Base-by-base conservation (phyloP, 345 rosid genomes). In the Camelina hispida region DNA sequence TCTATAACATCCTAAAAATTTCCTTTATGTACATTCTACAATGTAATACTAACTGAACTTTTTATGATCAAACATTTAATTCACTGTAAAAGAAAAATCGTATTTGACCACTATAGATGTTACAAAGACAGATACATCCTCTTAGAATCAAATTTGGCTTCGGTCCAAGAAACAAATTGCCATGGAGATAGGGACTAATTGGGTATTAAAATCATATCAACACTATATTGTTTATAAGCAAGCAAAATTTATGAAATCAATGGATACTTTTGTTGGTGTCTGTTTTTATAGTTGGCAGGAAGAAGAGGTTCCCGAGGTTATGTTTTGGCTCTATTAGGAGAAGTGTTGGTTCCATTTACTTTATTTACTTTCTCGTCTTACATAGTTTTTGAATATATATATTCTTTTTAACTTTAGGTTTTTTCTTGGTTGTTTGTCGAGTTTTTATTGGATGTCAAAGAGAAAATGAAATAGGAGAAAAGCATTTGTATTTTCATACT, bases 231-330 rank as follows among this genome's bases (percentile, higher is more conserved):
- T 43, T 61, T 76, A 7, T 69, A 43, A 55, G 71, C 74, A 43
- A 38, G 48, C 42, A 60, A n/a, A 55, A 69, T 20, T 34, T 55
- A 69, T 55, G 6, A 69, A 46, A 54, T 35, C 53, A 56, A 40
- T 56, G 60, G 80, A 62, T 64, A 50, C 0, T 70, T 69, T 76
- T 77, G 75, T 71, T 68, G 16, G 81, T 81, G 91, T 88, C 90
- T 74, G 80, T 79, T 87, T 85, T 60, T 81, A 62, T 81, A 73
- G 85, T 81, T 85, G 89, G 82, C 87, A 84, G 83, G 85, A 63
- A 68, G 79, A 68, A 79, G 83, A 86, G 74, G 81, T 85, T 79
- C 85, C 91, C 91, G 73, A 87, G 83, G 83, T 58, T 57, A 56
- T 81, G 38, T 14, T 81, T 83, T 87, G 86, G 84, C 87, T 69